Conservation (phyloP, 2,329 filamentous ascomycete species). For the Trichoderma semiorbis region DNA sequence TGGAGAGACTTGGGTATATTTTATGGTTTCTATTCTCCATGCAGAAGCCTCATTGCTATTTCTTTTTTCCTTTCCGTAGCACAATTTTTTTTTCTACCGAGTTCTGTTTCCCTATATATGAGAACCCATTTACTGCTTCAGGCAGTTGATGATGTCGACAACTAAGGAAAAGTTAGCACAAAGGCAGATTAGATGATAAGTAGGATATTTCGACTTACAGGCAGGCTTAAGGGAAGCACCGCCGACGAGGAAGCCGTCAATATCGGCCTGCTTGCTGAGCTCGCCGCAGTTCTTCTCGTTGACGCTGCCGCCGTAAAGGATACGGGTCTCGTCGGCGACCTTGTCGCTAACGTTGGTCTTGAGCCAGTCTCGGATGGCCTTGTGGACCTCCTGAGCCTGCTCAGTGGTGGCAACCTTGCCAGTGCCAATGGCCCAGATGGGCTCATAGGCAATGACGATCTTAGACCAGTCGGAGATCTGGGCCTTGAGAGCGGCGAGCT, state of each 20-base stretch:
- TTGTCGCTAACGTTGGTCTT: conserved; percentile 64
- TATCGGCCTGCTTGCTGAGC: conserved; percentile 85
- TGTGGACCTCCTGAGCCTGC: conserved; percentile 93
- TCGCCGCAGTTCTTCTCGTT: conserved; percentile 98
- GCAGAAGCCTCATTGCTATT: background rate
- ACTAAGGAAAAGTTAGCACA: conserved; percentile 35
- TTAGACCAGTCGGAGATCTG: conserved; percentile 84
- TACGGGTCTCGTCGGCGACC: conserved; percentile 81
- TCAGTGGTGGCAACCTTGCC: conserved; percentile 86
- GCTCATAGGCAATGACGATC: conserved; percentile 97
- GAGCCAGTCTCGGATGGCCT: conserved; percentile 87
- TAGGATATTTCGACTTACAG: conserved; percentile 54
- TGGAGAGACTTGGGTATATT: background rate
- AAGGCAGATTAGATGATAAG: background rate
- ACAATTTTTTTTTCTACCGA: background rate
- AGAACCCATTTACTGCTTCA: conserved; percentile 40
- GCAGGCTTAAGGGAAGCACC: conserved; percentile 96
- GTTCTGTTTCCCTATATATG: background rate
- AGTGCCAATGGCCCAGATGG: conserved; percentile 94
- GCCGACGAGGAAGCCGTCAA: conserved; percentile 96
- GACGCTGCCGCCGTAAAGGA: conserved; percentile 95
- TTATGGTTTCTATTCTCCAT: background rate
- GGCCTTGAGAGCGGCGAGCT: conserved; percentile 78
- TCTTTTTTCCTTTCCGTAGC: background rate
- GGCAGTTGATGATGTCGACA: conserved; percentile 58